A percentile compares a stretch with the other conserved stretches of the same genome.
These are phyloP conservation scores for Lactarius psammicola DNA, from an alignment of 768 basidiomycete genomes.

Conservation along the genomic window DNA sequence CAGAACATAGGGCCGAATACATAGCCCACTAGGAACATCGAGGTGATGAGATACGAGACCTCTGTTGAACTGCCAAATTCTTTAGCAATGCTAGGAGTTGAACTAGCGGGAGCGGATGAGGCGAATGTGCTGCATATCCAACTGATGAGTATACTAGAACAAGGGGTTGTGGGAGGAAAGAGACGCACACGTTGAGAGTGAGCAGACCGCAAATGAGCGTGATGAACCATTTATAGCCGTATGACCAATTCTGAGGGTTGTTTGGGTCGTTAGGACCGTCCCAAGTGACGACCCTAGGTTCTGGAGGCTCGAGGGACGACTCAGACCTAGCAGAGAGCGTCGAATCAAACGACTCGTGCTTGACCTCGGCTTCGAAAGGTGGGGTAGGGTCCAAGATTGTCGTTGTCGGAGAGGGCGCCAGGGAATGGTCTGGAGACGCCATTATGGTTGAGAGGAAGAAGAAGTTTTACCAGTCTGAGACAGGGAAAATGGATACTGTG, in stretches of 20 bases:
- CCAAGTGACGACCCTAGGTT: constrained; percentile 2
- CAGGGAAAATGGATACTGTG: neutral
- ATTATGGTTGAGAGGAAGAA: neutral
- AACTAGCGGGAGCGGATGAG: constrained; percentile 29
- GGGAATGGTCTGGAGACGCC: neutral
- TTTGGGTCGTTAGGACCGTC: constrained; percentile 13
- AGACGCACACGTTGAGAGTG: constrained; percentile 27
- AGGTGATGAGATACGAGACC: constrained; percentile 29
- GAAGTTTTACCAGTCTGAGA: neutral
- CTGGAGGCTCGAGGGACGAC: neutral
- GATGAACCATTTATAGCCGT: constrained; percentile 12
- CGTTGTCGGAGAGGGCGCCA: neutral
- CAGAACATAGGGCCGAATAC: constrained; percentile 28
- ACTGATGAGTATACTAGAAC: neutral
- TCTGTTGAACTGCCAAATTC: constrained; percentile 28
- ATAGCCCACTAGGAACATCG: constrained; percentile 29
- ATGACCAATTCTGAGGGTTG: constrained; percentile 23
- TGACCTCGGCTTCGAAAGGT: neutral
- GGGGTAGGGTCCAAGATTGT: neutral
- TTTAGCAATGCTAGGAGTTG: constrained; percentile 8
- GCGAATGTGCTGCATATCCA: constrained; percentile 28
- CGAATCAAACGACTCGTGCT: neutral
- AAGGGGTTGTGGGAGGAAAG: neutral
- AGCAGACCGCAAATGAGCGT: constrained; percentile 14
- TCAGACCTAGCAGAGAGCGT: neutral